phyloP scores from a whole-genome alignment of 306 rosid species.

The Luffa aegyptiaca region DNA sequence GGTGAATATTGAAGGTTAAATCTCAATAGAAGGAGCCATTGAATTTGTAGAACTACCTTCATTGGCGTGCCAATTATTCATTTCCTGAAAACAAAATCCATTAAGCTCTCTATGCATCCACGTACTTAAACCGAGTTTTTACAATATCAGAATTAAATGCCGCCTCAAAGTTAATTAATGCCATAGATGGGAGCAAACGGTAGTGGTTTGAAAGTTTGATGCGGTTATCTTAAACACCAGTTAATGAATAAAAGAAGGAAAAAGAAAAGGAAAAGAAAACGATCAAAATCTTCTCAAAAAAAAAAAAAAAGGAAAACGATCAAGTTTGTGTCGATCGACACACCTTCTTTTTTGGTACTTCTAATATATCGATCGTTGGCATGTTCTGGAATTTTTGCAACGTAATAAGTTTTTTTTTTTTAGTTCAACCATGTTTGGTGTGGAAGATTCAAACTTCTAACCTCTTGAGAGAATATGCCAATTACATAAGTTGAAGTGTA shows the following conservation, averaged over 20 bases:
- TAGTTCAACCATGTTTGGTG: too few species aligned
- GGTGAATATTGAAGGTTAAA: not conserved
- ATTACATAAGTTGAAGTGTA: not conserved
- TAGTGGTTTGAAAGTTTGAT: not conserved
- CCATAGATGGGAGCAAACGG: not conserved
- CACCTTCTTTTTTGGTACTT: not conserved
- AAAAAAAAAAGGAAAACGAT: not conserved
- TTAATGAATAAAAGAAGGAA: not conserved
- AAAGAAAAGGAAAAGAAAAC: not conserved
- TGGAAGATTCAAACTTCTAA: too few species aligned
- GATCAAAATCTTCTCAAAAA: not conserved
- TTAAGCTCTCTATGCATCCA: not conserved
- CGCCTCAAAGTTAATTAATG: not conserved
- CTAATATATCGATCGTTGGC: not conserved
- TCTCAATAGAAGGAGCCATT: not conserved
- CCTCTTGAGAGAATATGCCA: too few species aligned
- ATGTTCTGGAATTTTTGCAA: not conserved
- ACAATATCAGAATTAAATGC: not conserved
- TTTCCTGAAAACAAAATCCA: not conserved
- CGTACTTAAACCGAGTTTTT: not conserved
- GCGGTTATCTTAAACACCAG: not conserved
- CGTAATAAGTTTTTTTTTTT: not conserved
- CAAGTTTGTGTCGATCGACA: not conserved
- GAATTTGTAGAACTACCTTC: not conserved
- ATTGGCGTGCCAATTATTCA: not conserved